These are phyloP conservation scores for Favolaschia claudopus DNA, from an alignment of 768 basidiomycete genomes.

Conservation along the genomic window DNA sequence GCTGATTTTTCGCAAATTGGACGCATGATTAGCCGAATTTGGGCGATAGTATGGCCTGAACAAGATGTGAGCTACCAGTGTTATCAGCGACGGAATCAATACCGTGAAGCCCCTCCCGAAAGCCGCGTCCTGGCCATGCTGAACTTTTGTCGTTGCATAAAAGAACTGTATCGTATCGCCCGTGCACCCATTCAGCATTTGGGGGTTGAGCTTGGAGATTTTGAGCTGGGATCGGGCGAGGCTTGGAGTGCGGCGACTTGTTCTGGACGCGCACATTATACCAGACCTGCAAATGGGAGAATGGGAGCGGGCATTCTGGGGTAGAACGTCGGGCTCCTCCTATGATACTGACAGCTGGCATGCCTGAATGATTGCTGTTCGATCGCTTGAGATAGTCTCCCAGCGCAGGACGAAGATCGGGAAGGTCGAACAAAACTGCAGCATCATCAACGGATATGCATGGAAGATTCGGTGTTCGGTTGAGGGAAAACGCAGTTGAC, in stretches of 20 bases:
- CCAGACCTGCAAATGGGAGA: conserved; percentile 38
- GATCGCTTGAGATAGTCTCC: conserved; percentile 25
- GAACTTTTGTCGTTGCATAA: conserved; percentile 10
- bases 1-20: neutral
- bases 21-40: conserved; percentile 28
- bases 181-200: conserved; percentile 3
- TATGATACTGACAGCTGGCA: neutral
- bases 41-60: conserved; percentile 26
- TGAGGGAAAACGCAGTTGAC: conserved; percentile 34
- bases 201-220: conserved; percentile 33
- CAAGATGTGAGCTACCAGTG: neutral
- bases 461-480: conserved; percentile 25
- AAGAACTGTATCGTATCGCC: conserved; percentile 24
- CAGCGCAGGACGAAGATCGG: conserved; percentile 36
- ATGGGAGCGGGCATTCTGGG: conserved; percentile 21
- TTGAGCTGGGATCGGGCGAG: conserved; percentile 26
- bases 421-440: conserved; percentile 29
- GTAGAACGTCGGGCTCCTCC: conserved; percentile 4
- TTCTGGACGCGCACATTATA: conserved; percentile 32
- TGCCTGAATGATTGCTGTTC: neutral
- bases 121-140: conserved; percentile 25
- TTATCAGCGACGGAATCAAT: neutral
- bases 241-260: conserved; percentile 28
- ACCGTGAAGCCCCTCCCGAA: conserved; percentile 22
- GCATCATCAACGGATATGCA: conserved; percentile 30